Percentiles rank a stretch among this genome's conserved stretches.
phyloP scores from a whole-genome alignment of 306 rosid genomes.

The Quercus parvula region DNA sequence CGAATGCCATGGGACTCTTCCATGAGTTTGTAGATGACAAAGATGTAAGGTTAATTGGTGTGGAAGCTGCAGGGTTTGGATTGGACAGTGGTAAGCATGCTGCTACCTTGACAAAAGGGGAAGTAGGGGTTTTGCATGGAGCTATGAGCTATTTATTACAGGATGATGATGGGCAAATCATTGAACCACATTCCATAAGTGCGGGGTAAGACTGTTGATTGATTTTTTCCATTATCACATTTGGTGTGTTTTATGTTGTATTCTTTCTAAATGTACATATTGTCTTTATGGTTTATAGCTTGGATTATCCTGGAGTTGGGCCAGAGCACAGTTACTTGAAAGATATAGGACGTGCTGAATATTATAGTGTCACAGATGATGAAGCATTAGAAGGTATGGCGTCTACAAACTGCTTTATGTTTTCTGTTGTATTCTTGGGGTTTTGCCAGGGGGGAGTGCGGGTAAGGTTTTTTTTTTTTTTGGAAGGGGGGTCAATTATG shows the following conservation, averaged over 20 bases:
- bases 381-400: conserved; percentile 92
- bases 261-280: conserved; percentile 16
- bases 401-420: background rate
- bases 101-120: conserved; percentile 87
- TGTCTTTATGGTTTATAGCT: conserved; percentile 38
- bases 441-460: background rate
- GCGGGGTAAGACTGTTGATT: conserved; percentile 66
- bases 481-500: no score
- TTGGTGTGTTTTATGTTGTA: background rate
- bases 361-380: conserved; percentile 70
- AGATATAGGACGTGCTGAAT: conserved; percentile 86
- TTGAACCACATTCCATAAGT: conserved; percentile 97
- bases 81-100: conserved; percentile 95
- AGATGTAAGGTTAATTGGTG: conserved; percentile 79
- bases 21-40: conserved; percentile 78
- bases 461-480: no score
- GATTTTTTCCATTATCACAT: background rate
- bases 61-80: conserved; percentile 98
- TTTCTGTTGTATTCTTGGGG: background rate
- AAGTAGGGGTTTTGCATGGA: conserved; percentile 92
- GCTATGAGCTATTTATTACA: conserved; percentile 97
- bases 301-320: conserved; percentile 99
- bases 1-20: conserved; percentile 96
- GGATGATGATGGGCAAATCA: conserved; percentile 93
- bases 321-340: conserved; percentile 95